Base-by-base conservation (phyloP, 2,329 filamentous ascomycete species). In the Trichoderma sp. region DNA sequence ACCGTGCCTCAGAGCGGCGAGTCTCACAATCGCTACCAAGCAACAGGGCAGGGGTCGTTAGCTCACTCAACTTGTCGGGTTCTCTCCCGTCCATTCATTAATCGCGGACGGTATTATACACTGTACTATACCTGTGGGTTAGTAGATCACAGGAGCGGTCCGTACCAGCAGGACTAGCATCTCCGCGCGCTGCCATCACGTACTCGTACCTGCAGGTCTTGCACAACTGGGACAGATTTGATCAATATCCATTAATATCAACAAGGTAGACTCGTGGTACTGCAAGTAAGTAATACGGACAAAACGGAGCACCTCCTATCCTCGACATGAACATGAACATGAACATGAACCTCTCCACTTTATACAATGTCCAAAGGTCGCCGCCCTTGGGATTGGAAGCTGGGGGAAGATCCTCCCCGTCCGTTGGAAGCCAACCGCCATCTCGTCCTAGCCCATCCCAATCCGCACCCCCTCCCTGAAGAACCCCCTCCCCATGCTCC, bases 351-450 rank as follows among this genome's bases (percentile, higher is more conserved):
- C 9, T 21, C 29, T 63, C 29, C 29, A 35, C 59, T 63, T 62
- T 63, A 33, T 63, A 63, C 16, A 35, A 27, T 27, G 27, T 27
- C 27, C 27, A 53, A 67, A 27, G n/a, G 18, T 27, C 27, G 27
- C 27, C 27, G 35, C 64, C 31, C 64, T 27, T 35, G 27, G 8
- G 35, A 35, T 4, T 35, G 33, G 67, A 60, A 71, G 68, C 68
- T 63, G 56, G 68, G 68, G 68, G 68, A 71, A 62, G 68, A 71
- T 71, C 68, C 67, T 41, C 16, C 38, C 38, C 45, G 14, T 53
- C 59, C 53, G 35, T 60, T 29, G 14, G 56, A 71, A 63, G 53
- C 56, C 68, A 71, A 71, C 68, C 68, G 68, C 68, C 68, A 71
- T 71, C 56, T 56, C 24, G 68, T 38, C 27, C 56, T 24, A 9